These are phyloP conservation scores for Trichosporon coremiiforme DNA, from an alignment of 1,284 basidiomycete genomes.

Conservation along the genomic window DNA sequence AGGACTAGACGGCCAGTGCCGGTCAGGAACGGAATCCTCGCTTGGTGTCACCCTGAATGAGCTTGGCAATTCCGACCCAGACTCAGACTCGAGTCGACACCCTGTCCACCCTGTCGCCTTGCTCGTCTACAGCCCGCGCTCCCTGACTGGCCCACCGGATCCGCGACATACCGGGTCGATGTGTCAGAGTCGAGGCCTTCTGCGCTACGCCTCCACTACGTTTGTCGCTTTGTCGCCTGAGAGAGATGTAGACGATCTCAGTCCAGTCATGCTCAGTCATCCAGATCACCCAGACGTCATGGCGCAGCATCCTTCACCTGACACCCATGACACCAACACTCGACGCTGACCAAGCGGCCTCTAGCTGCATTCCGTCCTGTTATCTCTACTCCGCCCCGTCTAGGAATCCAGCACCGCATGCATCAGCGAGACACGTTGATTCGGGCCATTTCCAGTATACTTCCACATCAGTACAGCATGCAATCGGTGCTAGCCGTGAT, in stretches of 20 bases:
- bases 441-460: not conserved
- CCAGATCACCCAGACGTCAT: not conserved
- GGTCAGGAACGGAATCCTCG: slow-evolving; percentile 17
- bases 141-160: not conserved
- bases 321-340: not conserved
- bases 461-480: not conserved
- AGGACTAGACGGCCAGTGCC: slow-evolving; percentile 14
- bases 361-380: not conserved
- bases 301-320: no score
- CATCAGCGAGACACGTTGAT: not conserved
- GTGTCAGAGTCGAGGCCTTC: slow-evolving; percentile 8
- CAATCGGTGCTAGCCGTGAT: not conserved
- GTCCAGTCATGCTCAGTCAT: slow-evolving; percentile 13
- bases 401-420: not conserved
- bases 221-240: not conserved
- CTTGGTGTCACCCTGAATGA: slow-evolving; percentile 1
- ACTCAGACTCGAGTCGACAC: slow-evolving; percentile 2
- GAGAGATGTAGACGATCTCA: not conserved
- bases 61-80: slow-evolving; percentile 16
- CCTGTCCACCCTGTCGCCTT: no score
- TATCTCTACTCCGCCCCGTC: not conserved
- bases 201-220: not conserved
- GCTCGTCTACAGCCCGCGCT: no score
- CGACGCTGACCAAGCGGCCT: not conserved
- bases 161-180: slow-evolving; percentile 7